phyloP scores from a whole-genome alignment of 2,329 filamentous ascomycete species.

The Tolypocladium endophyticum region DNA sequence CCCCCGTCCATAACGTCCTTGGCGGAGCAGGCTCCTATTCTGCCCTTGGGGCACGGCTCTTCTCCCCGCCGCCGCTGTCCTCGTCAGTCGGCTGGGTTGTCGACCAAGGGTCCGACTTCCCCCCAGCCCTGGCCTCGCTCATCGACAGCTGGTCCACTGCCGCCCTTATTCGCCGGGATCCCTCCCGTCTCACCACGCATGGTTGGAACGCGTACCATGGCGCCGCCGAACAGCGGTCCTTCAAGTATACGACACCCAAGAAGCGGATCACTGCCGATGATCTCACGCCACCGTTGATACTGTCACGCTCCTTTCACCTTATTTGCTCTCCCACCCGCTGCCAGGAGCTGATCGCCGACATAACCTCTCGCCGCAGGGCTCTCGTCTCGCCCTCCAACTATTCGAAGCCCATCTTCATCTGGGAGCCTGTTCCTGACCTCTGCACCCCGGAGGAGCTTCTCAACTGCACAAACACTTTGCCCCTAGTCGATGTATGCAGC shows the following conservation, averaged over 20 bases:
- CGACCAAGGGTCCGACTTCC: conserved; percentile 84
- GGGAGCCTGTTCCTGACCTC: conserved; percentile 89
- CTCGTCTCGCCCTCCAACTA: conserved; percentile 22
- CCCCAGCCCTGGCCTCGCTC: conserved; percentile 47
- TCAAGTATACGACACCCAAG: conserved; percentile 84
- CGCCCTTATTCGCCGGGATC: conserved; percentile 56
- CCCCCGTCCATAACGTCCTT: conserved; percentile 63
- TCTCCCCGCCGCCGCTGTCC: conserved; percentile 61
- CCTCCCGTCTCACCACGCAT: conserved; percentile 65
- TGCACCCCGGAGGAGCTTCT: conserved; percentile 62
- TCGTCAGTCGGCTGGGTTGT: conserved; percentile 78
- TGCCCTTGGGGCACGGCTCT: conserved; percentile 77
- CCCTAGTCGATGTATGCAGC: conserved; percentile 51
- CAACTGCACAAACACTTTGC: conserved; percentile 53
- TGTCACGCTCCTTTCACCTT: conserved; percentile 72
- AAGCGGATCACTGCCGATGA: conserved; percentile 65
- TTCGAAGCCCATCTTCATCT: conserved; percentile 65
- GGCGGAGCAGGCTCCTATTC: conserved; percentile 84
- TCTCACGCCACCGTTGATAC: conserved; percentile 55
- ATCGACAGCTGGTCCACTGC: conserved; percentile 70
- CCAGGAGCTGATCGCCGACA: conserved; percentile 62
- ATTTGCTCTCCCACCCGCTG: conserved; percentile 74
- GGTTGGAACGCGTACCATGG: conserved; percentile 86
- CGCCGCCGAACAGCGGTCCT: conserved; percentile 58
- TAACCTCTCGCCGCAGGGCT: conserved; percentile 47